These are phyloP conservation scores for Eimeria acervulina DNA, from an alignment of 169 alveolate species.

Conservation along the genomic window DNA sequence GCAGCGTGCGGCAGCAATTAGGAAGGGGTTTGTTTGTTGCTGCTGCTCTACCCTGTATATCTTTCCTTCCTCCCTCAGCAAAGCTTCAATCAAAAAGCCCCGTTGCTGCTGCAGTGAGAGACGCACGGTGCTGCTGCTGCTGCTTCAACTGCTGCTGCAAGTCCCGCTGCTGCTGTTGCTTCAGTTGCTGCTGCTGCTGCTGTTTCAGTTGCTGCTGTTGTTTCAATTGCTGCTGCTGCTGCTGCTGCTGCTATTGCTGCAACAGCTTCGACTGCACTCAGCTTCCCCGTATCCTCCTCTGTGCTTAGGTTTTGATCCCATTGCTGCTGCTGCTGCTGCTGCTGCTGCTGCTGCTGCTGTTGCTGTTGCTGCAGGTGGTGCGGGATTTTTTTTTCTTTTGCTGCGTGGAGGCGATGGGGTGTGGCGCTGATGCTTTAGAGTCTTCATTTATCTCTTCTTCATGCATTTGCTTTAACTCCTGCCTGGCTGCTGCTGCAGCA, in stretches of 20 bases:
- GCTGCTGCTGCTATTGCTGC: constrained; percentile 13
- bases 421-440: background rate
- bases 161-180: background rate
- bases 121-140: background rate
- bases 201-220: constrained; percentile 32
- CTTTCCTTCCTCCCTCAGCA: background rate
- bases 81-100: background rate
- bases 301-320: background rate
- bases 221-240: background rate
- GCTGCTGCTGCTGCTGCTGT: constrained; percentile 45
- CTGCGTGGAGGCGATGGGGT: constrained; percentile 48
- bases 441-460: background rate
- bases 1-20: constrained; percentile 33
- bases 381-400: constrained; percentile 54
- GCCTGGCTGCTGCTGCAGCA: constrained; percentile 43
- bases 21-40: constrained; percentile 12
- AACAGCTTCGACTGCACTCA: background rate
- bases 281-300: background rate
- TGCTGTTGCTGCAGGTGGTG: constrained; percentile 63
- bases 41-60: constrained; percentile 45
- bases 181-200: background rate
- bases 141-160: background rate
- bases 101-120: constrained; percentile 2
- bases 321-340: constrained; percentile 46
- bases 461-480: background rate